These are phyloP conservation scores for Akanthomyces dipterigenus DNA, from an alignment of 2,329 filamentous ascomycete genomes.

Conservation along the genomic window DNA sequence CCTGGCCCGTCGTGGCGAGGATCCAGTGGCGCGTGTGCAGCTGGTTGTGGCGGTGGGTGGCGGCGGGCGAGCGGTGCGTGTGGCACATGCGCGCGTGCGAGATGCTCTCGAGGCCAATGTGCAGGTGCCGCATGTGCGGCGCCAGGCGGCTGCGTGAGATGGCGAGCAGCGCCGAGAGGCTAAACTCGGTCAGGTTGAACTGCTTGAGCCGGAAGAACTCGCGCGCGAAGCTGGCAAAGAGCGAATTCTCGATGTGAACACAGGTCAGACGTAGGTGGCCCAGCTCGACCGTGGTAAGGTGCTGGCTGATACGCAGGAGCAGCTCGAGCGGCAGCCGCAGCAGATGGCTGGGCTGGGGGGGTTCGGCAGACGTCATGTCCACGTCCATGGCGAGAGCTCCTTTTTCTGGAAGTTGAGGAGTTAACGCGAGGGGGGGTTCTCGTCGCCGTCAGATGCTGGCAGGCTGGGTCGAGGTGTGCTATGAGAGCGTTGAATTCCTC, in stretches of 20 bases:
- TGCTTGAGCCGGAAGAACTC: slow-evolving; percentile 62
- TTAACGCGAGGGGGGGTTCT: too few species aligned
- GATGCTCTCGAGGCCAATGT: slow-evolving; percentile 16
- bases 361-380: neutral
- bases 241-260: slow-evolving; percentile 43
- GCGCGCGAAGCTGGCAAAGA: slow-evolving; percentile 49
- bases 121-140: slow-evolving; percentile 30
- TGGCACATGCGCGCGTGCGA: slow-evolving; percentile 4
- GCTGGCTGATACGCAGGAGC: slow-evolving; percentile 45
- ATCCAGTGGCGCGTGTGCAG: slow-evolving; percentile 11
- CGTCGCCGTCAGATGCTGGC: neutral
- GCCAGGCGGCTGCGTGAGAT: slow-evolving; percentile 43
- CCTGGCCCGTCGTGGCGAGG: slow-evolving; percentile 37
- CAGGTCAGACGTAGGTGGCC: slow-evolving; percentile 48
- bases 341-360: slow-evolving; percentile 13
- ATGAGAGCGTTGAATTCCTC: neutral
- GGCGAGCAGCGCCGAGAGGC: slow-evolving; percentile 46
- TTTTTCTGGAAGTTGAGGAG: too few species aligned
- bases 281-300: slow-evolving; percentile 50
- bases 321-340: slow-evolving; percentile 50
- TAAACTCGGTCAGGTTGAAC: slow-evolving; percentile 55
- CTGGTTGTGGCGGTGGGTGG: neutral
- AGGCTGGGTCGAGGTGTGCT: neutral
- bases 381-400: neutral
- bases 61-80: neutral